These are phyloP conservation scores for Achaetomiella virescens DNA, from an alignment of 495 filamentous ascomycete genomes.

Conservation along the genomic window DNA sequence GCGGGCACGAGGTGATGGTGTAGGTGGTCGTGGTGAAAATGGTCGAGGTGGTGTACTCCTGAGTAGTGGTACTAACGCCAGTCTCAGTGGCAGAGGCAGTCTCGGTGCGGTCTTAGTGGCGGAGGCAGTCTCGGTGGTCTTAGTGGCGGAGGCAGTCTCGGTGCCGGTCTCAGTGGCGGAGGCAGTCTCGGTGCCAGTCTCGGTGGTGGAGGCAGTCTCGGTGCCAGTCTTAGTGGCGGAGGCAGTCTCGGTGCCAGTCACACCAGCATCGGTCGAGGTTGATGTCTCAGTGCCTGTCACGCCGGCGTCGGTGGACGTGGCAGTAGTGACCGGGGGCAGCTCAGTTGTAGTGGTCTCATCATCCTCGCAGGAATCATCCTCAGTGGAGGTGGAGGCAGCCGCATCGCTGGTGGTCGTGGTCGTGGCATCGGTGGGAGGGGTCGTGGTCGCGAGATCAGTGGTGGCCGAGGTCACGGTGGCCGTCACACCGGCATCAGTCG, in stretches of 20 bases:
- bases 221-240: neutral
- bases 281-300: neutral
- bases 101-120: neutral
- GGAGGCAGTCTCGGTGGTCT: neutral
- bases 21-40: conserved; percentile 48
- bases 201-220: neutral
- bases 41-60: conserved; percentile 27
- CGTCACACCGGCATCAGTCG: neutral
- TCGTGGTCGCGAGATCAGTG: conserved; percentile 3
- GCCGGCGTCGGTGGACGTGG: neutral
- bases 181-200: neutral
- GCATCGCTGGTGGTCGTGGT: neutral
- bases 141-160: neutral
- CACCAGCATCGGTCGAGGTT: neutral
- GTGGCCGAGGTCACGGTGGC: neutral
- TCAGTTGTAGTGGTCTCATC: conserved; percentile 12
- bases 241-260: neutral
- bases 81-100: neutral
- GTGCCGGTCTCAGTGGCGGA: neutral
- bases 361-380: conserved; percentile 12
- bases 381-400: neutral
- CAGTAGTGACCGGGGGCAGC: neutral
- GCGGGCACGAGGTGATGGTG: conserved; percentile 54
- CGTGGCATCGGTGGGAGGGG: conserved; percentile 1
- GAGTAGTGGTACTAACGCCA: conserved; percentile 3